Evolutionary conservation across 176 grass and related monocot species (phyloP).

Genomic region (Cenchrus purpureus): DNA sequence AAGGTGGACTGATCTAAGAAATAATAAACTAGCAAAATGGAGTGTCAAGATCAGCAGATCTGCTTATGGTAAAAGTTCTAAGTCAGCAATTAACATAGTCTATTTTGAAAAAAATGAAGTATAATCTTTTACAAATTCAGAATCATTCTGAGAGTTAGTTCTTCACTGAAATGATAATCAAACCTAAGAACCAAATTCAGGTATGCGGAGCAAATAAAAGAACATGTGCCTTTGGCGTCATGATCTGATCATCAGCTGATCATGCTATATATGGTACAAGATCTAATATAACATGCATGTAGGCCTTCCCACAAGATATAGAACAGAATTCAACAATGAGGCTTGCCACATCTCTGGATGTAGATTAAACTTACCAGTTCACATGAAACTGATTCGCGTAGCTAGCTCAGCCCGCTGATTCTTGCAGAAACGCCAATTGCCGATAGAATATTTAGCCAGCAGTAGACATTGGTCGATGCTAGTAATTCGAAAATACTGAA

Average conservation of each 20-base stretch:
- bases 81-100: background rate
- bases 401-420: background rate
- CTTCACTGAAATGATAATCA: no score
- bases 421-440: background rate
- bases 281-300: background rate
- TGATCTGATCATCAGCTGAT: no score
- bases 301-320: background rate
- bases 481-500: background rate
- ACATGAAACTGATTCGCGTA: background rate
- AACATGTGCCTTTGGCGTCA: no score
- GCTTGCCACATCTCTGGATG: no score
- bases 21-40: conserved; percentile 20
- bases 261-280: background rate
- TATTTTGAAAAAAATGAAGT: background rate
- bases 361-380: background rate
- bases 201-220: no score
- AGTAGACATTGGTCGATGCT: background rate
- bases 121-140: no score
- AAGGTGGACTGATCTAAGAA: background rate
- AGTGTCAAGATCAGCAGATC: background rate
- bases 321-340: no score
- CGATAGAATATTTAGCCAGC: background rate
- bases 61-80: background rate
- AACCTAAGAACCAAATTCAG: no score
- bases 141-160: no score